These are phyloP conservation scores for Claviceps cyperi DNA, from an alignment of 2,329 filamentous ascomycete genomes.

Conservation along the genomic window DNA sequence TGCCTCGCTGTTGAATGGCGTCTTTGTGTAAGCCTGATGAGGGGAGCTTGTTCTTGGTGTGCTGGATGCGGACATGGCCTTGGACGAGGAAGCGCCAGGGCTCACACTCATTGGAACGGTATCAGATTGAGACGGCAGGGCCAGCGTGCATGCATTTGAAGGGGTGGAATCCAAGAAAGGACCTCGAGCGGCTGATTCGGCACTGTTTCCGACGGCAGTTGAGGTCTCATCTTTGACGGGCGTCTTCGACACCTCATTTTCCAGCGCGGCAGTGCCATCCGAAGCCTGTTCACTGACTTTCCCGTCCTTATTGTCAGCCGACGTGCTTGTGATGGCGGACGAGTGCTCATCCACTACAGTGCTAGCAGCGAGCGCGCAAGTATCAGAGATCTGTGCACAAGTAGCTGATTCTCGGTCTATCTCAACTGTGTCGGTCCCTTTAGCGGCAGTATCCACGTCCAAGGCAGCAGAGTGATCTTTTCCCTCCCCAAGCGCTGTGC, in stretches of 20 bases:
- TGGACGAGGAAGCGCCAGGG: neutral
- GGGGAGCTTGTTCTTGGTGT: neutral
- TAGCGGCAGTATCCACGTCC: neutral
- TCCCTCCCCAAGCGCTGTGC: neutral
- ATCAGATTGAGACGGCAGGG: neutral
- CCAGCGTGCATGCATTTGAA: neutral
- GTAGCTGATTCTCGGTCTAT: neutral
- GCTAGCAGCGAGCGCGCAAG: neutral
- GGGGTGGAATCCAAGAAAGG: neutral
- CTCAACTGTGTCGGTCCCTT: neutral
- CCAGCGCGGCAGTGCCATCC: constrained; percentile 19
- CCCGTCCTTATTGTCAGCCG: constrained; percentile 17
- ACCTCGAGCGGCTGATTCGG: neutral
- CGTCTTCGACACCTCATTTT: constrained; percentile 6
- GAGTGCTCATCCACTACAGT: neutral
- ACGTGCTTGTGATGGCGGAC: constrained; percentile 10
- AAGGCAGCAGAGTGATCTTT: neutral
- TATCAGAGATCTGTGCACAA: neutral
- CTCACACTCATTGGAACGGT: neutral
- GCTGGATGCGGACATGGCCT: constrained; percentile 1
- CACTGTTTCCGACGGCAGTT: neutral
- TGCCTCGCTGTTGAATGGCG: neutral
- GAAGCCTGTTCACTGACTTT: constrained; percentile 17
- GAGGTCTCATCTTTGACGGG: neutral
- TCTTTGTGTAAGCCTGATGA: neutral